Evolutionary conservation across 2,329 filamentous ascomycete genomes (phyloP), one percentile per base, ranked within the genome.

Genomic region (Nigrospora osmanthi): DNA sequence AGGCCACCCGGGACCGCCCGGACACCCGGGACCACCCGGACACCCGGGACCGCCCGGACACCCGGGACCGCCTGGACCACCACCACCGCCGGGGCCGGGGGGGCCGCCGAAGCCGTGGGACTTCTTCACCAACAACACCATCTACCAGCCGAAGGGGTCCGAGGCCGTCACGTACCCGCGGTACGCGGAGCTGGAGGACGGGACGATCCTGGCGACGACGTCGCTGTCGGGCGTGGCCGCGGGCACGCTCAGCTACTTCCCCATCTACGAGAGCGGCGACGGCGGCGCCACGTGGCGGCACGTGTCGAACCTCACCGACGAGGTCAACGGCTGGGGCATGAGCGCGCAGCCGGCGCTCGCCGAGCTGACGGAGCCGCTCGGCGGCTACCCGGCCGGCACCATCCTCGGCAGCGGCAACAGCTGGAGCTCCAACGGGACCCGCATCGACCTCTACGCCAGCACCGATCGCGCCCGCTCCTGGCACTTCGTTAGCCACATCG

Each of bases 341-440:
- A 71, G 79, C 32, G 85, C 84, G 54, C 83, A 87, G 54, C 83
- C 83, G 0, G 76, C 77, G 58, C 65, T 87, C n/a, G 83, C 82
- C 52, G 71, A 78, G 51, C 71, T 87, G 3, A 73, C 78, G 0
- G 64, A 73, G 33, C 57, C 62, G 3, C 65, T 86, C 39, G 83
- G 74, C 16, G 66, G 69, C 4, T 85, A 72, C 55, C 63, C 70
- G 1, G 71, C 72, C 5, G 83, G 82, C 5, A 86, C 83, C 0
- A 64, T 87, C 31, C 66, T 87, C 12, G 61, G 73, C 6, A 69
- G 80, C 0, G 80, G 78, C 2, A 81, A 73, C 52, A 76, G 75
- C 37, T 80, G 65, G 23, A 65, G 85, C 58, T 65, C 83, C 23
- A 79, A 73, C 39, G 63, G 70, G 46, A 85, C 83, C 1, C 70